Evolutionary conservation across 2,329 filamentous ascomycete species (phyloP).

Genomic region (Fusarium chlamydosporum): DNA sequence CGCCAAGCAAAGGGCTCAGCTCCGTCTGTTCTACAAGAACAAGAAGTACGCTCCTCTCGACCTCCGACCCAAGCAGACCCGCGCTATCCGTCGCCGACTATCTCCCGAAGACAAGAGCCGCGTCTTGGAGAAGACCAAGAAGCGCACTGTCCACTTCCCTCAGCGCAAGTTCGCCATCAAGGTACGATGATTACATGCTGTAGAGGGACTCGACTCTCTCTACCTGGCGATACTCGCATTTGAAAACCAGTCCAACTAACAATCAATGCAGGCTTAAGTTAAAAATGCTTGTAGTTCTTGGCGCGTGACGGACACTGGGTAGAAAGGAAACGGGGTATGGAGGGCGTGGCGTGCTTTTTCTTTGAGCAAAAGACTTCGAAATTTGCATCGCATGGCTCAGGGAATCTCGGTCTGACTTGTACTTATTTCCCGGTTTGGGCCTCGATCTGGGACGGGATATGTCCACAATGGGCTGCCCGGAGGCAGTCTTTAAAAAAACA

Average conservation of each 20-base stretch:
- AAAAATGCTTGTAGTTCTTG: conserved; percentile 48
- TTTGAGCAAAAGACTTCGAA: conserved; percentile 54
- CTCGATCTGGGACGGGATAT: conserved; percentile 55
- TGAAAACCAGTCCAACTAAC: conserved; percentile 36
- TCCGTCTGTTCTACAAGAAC: conserved; percentile 99
- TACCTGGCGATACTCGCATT: neutral
- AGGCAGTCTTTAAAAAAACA: conserved; percentile 54
- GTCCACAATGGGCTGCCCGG: conserved; percentile 53
- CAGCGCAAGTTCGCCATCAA: conserved; percentile 99
- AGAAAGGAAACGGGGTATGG: conserved; percentile 55
- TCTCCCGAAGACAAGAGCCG: conserved; percentile 89
- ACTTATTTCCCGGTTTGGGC: conserved; percentile 57
- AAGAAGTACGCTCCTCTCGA: conserved; percentile 99
- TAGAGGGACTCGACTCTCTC: neutral
- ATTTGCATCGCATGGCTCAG: conserved; percentile 59
- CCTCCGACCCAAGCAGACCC: conserved; percentile 98
- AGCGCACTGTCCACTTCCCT: conserved; percentile 95
- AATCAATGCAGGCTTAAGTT: conserved; percentile 49
- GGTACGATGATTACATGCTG: conserved; percentile 66
- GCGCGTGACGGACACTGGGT: conserved; percentile 53
- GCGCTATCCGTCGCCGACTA: conserved; percentile 95
- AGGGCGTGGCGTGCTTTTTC: conserved; percentile 58
- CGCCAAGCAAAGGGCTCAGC: conserved; percentile 97
- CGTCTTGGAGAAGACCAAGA: conserved; percentile 94
- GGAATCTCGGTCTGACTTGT: conserved; percentile 58